Percentiles rank a stretch among this genome's conserved stretches.
These are phyloP conservation scores for Camellia sinensis DNA, from an alignment of 148 eudicot genomes.

Conservation along the genomic window DNA sequence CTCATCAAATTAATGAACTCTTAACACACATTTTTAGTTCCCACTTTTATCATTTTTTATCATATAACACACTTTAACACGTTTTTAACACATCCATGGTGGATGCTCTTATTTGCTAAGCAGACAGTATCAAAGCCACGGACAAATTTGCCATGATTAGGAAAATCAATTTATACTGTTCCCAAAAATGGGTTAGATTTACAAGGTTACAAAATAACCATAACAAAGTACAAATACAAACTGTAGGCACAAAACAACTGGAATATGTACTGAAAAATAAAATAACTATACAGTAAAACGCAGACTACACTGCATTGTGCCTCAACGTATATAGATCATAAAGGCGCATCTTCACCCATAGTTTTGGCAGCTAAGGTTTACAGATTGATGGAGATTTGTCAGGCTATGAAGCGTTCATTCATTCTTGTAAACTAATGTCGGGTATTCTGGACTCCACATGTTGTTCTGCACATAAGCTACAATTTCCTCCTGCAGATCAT, in stretches of 20 bases:
- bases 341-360: too few relatives aligned
- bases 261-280: neutral
- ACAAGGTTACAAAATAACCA: neutral
- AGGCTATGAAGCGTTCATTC: conserved; percentile 30
- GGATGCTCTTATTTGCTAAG: neutral
- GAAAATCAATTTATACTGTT: too few relatives aligned
- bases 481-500: conserved; percentile 68
- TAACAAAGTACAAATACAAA: neutral
- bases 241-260: neutral
- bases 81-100: too few relatives aligned
- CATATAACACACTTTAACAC: too few relatives aligned
- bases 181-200: neutral
- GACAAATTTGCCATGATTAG: neutral
- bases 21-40: too few relatives aligned
- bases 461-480: conserved; percentile 54
- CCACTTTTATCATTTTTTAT: too few relatives aligned
- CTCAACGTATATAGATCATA: neutral
- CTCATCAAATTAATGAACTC: too few relatives aligned
- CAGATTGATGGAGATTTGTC: neutral
- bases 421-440: conserved; percentile 72
- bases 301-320: neutral
- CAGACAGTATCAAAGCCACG: neutral
- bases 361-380: neutral
- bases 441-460: conserved; percentile 95
- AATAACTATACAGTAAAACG: conserved; percentile 1